Conservation (phyloP, 176 grass and related monocot genomes). For the Tillandsia leiboldiana region DNA sequence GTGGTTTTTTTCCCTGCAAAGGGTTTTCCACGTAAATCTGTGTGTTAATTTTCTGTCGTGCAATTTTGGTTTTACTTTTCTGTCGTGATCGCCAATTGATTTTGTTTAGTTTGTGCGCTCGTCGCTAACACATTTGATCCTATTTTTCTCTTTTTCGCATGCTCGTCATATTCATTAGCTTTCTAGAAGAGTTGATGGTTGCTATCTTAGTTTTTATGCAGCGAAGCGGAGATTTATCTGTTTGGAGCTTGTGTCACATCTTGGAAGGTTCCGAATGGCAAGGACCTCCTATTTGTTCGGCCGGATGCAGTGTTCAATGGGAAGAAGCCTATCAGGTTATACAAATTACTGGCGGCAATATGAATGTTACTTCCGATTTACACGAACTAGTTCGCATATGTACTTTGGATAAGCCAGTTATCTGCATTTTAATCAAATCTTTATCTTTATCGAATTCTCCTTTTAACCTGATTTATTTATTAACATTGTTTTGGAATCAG, state of each 20-base stretch:
- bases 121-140: too few species aligned
- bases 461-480: background rate
- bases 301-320: conserved; percentile 94
- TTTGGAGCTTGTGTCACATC: conserved; percentile 81
- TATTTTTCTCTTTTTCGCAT: background rate
- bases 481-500: conserved; percentile 38
- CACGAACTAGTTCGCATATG: background rate
- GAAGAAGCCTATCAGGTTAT: conserved; percentile 85
- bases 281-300: conserved; percentile 86
- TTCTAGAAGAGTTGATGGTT: conserved; percentile 13
- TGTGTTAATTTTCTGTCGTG: too few species aligned
- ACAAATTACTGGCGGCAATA: background rate
- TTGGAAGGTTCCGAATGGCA: conserved; percentile 71
- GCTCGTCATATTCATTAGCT: background rate
- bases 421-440: background rate
- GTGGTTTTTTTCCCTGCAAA: too few species aligned
- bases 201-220: conserved; percentile 25
- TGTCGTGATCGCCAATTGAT: too few species aligned
- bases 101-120: too few species aligned
- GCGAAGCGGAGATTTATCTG: conserved; percentile 88
- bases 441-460: background rate
- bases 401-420: background rate
- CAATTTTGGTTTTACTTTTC: too few species aligned
- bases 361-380: background rate
- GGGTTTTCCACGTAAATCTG: too few species aligned